phyloP scores from a whole-genome alignment of 2,329 filamentous ascomycete species.

The Fusarium torulosum region DNA sequence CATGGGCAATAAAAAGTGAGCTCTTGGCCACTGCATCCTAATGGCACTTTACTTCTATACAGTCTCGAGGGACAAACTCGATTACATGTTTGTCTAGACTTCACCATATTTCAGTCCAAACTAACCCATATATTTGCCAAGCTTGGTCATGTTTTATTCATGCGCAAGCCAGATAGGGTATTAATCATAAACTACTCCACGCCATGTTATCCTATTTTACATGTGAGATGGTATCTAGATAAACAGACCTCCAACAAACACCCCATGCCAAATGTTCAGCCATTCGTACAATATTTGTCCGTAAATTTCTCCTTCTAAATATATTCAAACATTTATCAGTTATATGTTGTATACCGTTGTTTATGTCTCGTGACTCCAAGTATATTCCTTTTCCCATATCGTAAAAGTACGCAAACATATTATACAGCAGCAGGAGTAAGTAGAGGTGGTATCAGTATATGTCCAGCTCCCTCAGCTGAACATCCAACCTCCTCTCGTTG shows the following conservation, averaged over 20 bases:
- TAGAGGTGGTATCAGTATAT: conserved; percentile 47
- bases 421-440: conserved; percentile 2
- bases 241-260: conserved; percentile 40
- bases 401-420: conserved; percentile 3
- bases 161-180: not conserved
- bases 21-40: too few species aligned
- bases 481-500: conserved; percentile 46
- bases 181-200: conserved; percentile 35
- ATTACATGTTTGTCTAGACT: too few species aligned
- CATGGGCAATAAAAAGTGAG: not conserved
- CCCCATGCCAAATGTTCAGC: conserved; percentile 24
- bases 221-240: conserved; percentile 46
- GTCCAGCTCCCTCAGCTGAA: conserved; percentile 52
- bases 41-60: too few species aligned
- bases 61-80: too few species aligned
- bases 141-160: not conserved
- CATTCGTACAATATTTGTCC: conserved; percentile 23
- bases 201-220: conserved; percentile 32
- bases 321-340: conserved; percentile 40
- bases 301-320: conserved; percentile 18
- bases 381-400: conserved; percentile 13
- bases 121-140: not conserved
- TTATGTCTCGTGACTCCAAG: not conserved
- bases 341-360: conserved; percentile 17
- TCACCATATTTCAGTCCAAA: too few species aligned